Conservation (phyloP, 2,329 filamentous ascomycete genomes). For the Coniochaeta sp. region DNA sequence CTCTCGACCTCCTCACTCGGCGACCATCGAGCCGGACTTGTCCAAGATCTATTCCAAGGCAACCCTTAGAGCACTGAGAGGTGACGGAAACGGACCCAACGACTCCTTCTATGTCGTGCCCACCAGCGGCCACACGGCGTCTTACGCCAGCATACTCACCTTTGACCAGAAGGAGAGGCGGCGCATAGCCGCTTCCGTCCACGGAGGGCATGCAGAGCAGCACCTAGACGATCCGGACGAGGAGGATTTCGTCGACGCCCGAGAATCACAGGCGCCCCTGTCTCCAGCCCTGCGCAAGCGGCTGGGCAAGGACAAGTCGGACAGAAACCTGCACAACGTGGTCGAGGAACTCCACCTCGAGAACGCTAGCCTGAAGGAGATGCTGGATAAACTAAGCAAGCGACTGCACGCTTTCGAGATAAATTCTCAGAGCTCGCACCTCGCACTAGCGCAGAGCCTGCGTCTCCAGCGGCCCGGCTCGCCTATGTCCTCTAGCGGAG, state of each 20-base stretch:
- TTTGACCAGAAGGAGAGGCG: slow-evolving; percentile 61
- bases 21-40: slow-evolving; percentile 61
- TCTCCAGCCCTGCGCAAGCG: slow-evolving; percentile 33
- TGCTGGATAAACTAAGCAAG: slow-evolving; percentile 78
- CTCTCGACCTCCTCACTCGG: slow-evolving; percentile 16
- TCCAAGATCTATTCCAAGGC: slow-evolving; percentile 79
- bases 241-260: slow-evolving; percentile 86
- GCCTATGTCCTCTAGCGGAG: slow-evolving; percentile 28
- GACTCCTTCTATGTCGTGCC: slow-evolving; percentile 95
- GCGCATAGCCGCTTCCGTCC: slow-evolving; percentile 42
- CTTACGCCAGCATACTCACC: slow-evolving; percentile 82
- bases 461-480: slow-evolving; percentile 53
- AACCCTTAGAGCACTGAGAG: slow-evolving; percentile 69
- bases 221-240: slow-evolving; percentile 56
- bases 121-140: slow-evolving; percentile 81
- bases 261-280: slow-evolving; percentile 50
- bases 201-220: slow-evolving; percentile 33
- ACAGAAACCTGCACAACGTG: slow-evolving; percentile 52
- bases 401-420: slow-evolving; percentile 91
- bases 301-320: slow-evolving; percentile 29
- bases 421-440: slow-evolving; percentile 78
- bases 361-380: slow-evolving; percentile 76
- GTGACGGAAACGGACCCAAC: slow-evolving; percentile 55
- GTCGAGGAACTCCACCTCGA: slow-evolving; percentile 84
- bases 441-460: slow-evolving; percentile 79